Percentiles rank a stretch among this genome's conserved stretches.
Conservation (phyloP, 2,329 filamentous ascomycete species). For the Thielaviopsis musarum region DNA sequence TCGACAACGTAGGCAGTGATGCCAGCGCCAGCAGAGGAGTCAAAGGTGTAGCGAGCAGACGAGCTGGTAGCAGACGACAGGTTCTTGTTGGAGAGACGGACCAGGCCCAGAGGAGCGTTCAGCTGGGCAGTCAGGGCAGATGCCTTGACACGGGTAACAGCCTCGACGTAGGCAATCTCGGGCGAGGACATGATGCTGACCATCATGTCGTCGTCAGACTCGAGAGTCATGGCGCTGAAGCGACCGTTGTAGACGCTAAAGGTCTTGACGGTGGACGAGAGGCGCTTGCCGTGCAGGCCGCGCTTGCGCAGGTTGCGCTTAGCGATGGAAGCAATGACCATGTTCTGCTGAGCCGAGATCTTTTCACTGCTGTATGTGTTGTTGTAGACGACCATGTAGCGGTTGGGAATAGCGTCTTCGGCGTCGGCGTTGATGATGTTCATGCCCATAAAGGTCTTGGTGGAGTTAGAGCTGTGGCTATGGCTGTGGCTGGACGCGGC, state of each 20-base stretch:
- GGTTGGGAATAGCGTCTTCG: constrained; percentile 33
- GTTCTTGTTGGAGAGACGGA: constrained; percentile 31
- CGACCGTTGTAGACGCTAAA: constrained; percentile 26
- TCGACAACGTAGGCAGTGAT: constrained; percentile 48
- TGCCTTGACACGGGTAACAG: constrained; percentile 31
- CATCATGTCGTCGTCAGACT: constrained; percentile 34
- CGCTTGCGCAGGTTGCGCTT: constrained; percentile 42
- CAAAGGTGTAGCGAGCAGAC: constrained; percentile 30
- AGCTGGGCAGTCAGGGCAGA: constrained; percentile 30
- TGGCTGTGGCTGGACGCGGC: constrained; percentile 18
- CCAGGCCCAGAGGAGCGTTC: constrained; percentile 35
- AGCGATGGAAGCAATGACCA: constrained; percentile 30
- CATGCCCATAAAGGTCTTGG: constrained; percentile 21
- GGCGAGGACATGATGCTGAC: constrained; percentile 29
- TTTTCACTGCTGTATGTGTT: constrained; percentile 29
- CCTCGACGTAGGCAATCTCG: constrained; percentile 37
- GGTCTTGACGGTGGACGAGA: constrained; percentile 30
- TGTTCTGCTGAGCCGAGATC: constrained; percentile 32
- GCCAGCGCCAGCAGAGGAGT: constrained; percentile 33
- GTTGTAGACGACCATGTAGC: constrained; percentile 51
- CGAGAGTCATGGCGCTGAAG: constrained; percentile 37
- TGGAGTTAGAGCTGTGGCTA: constrained; percentile 22
- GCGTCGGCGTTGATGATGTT: constrained; percentile 34
- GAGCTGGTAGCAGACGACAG: constrained; percentile 16
- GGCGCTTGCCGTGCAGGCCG: constrained; percentile 26